A percentile compares a stretch with the other conserved stretches of the same genome.
phyloP scores from a whole-genome alignment of 106 monocot species.

The Acanthochlamys bracteata region DNA sequence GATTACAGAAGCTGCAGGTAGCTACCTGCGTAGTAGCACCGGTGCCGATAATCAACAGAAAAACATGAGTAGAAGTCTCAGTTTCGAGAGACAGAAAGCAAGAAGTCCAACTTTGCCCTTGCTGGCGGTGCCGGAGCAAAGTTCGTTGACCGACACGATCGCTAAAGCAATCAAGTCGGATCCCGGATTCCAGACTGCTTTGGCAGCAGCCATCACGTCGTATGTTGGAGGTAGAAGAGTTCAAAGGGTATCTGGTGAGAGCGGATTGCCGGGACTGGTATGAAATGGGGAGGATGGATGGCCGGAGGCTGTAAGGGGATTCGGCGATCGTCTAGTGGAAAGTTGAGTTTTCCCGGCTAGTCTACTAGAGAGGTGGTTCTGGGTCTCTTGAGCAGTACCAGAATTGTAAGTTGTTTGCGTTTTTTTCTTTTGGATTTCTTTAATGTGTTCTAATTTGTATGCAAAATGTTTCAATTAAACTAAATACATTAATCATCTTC shows the following conservation, averaged over 20 bases:
- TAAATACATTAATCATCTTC: too few species aligned
- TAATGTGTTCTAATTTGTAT: too few species aligned
- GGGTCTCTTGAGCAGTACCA: not conserved
- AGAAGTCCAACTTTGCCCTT: not conserved
- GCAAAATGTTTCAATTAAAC: too few species aligned
- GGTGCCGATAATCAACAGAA: not conserved
- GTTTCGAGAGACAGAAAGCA: not conserved
- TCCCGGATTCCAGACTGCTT: constrained; percentile 25
- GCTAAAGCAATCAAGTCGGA: constrained; percentile 20
- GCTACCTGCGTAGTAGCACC: not conserved
- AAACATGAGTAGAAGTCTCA: not conserved
- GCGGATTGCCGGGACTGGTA: not conserved
- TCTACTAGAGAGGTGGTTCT: not conserved
- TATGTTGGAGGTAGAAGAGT: constrained; percentile 8
- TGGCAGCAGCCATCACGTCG: constrained; percentile 21
- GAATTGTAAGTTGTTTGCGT: too few species aligned
- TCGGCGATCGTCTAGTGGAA: not conserved
- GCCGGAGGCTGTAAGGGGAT: not conserved
- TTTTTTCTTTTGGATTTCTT: too few species aligned
- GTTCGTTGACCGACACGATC: not conserved
- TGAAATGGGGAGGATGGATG: not conserved
- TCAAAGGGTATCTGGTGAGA: not conserved
- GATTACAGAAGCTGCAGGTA: not conserved
- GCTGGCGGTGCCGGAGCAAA: not conserved
- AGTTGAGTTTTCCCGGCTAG: not conserved